phyloP scores from a whole-genome alignment of 345 rosid species.

The Syzygium aqueum region DNA sequence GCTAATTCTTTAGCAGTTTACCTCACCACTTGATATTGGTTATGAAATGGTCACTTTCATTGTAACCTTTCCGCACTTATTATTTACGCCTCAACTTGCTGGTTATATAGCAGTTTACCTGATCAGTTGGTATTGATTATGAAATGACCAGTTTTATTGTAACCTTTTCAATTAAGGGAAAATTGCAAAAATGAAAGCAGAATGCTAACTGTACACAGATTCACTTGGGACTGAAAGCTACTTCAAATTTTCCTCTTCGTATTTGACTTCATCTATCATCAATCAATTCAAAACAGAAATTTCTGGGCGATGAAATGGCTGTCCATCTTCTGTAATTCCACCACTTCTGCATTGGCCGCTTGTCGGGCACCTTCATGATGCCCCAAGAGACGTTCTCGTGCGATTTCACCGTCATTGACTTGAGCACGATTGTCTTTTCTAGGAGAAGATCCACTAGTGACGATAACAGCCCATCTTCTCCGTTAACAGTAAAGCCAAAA shows the following conservation, averaged over 20 bases:
- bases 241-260: neutral
- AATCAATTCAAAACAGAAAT: neutral
- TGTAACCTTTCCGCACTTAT: neutral
- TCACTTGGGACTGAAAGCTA: neutral
- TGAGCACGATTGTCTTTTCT: neutral
- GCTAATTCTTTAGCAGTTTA: neutral
- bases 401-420: neutral
- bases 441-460: constrained; percentile 1
- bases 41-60: neutral
- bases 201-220: neutral
- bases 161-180: too few species aligned
- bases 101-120: too few species aligned
- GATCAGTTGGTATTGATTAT: too few species aligned
- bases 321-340: neutral
- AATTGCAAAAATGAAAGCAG: neutral
- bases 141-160: too few species aligned
- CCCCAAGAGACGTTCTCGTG: neutral
- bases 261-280: neutral
- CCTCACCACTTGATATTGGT: neutral
- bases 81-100: too few species aligned
- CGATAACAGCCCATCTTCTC: neutral
- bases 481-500: neutral
- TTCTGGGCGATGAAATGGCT: neutral
- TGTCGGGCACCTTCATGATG: neutral
- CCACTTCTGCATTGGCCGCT: neutral